These are phyloP conservation scores for Aspergillus oerlinghausenensis DNA, from an alignment of 2,329 filamentous ascomycete species.

Conservation along the genomic window DNA sequence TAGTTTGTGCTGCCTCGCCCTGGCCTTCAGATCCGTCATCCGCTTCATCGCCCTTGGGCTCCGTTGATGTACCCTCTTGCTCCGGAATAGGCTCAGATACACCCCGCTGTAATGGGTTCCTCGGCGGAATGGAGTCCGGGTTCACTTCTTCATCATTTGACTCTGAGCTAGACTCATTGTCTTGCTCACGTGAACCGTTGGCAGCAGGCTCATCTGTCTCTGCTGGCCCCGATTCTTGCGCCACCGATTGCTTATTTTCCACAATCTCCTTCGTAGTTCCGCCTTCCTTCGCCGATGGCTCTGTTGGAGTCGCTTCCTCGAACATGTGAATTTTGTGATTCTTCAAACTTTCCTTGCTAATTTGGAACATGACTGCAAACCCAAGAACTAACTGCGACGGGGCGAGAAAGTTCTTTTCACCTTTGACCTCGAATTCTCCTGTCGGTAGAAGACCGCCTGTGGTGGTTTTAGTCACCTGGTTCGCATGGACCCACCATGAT, in stretches of 20 bases:
- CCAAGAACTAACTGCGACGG: slow-evolving; percentile 84
- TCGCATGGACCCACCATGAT: slow-evolving; percentile 89
- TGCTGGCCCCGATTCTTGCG: slow-evolving; percentile 22
- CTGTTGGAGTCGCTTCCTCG: slow-evolving; percentile 27
- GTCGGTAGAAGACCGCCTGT: slow-evolving; percentile 74
- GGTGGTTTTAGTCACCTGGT: slow-evolving; percentile 84
- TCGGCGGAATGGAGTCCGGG: slow-evolving; percentile 5
- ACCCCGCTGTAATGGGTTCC: slow-evolving; percentile 15
- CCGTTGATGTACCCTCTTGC: slow-evolving; percentile 23
- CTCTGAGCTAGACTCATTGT: slow-evolving; percentile 22
- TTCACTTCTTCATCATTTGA: slow-evolving; percentile 20
- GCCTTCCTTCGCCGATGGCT: slow-evolving; percentile 18
- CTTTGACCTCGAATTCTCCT: slow-evolving; percentile 75
- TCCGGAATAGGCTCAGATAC: slow-evolving; percentile 11
- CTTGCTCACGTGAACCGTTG: slow-evolving; percentile 18
- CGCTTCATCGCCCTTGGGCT: slow-evolving; percentile 12
- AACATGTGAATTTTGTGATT: slow-evolving; percentile 73
- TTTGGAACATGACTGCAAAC: slow-evolving; percentile 79
- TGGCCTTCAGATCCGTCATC: slow-evolving; percentile 41
- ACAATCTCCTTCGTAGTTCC: slow-evolving; percentile 19
- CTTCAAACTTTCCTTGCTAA: slow-evolving; percentile 80
- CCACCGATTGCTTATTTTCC: slow-evolving; percentile 27
- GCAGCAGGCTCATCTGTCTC: slow-evolving; percentile 19
- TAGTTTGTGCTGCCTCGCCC: slow-evolving; percentile 9
- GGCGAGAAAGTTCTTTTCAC: slow-evolving; percentile 86